Percentiles rank a stretch among this genome's conserved stretches.
phyloP scores from a whole-genome alignment of 345 rosid genomes.

The Moricandia arvensis region DNA sequence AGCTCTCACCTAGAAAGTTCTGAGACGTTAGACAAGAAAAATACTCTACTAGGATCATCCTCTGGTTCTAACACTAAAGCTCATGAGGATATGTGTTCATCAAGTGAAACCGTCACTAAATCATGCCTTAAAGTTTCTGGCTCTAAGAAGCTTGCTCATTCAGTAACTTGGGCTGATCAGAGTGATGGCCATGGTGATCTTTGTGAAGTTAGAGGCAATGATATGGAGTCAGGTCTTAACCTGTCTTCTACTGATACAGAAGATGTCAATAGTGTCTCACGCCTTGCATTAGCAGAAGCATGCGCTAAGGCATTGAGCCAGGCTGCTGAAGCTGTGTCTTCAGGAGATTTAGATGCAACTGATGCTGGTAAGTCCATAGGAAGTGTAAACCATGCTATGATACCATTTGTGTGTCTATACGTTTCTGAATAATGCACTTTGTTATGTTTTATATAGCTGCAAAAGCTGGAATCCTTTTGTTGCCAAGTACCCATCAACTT shows the following conservation, averaged over 20 bases:
- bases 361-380: constrained; percentile 54
- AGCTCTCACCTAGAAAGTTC: not conserved
- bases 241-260: constrained; percentile 25
- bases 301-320: constrained; percentile 69
- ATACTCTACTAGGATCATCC: constrained; percentile 26
- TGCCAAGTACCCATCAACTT: constrained; percentile 48
- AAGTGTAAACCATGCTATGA: too few species aligned
- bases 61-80: constrained; percentile 36
- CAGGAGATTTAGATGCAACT: constrained; percentile 50
- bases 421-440: not conserved
- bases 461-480: constrained; percentile 66
- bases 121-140: constrained; percentile 65
- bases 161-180: constrained; percentile 94
- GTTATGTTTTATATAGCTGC: constrained; percentile 45
- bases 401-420: too few species aligned
- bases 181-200: constrained; percentile 46
- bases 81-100: constrained; percentile 34
- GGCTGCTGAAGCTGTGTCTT: constrained; percentile 75
- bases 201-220: constrained; percentile 51
- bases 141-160: constrained; percentile 47
- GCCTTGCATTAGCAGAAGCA: constrained; percentile 71
- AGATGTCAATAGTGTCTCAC: constrained; percentile 39
- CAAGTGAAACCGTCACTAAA: constrained; percentile 44
- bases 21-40: constrained; percentile 4
- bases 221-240: constrained; percentile 19